Evolutionary conservation across 2,329 filamentous ascomycete species (phyloP).

Genomic region (Colletotrichum euphorbiae): DNA sequence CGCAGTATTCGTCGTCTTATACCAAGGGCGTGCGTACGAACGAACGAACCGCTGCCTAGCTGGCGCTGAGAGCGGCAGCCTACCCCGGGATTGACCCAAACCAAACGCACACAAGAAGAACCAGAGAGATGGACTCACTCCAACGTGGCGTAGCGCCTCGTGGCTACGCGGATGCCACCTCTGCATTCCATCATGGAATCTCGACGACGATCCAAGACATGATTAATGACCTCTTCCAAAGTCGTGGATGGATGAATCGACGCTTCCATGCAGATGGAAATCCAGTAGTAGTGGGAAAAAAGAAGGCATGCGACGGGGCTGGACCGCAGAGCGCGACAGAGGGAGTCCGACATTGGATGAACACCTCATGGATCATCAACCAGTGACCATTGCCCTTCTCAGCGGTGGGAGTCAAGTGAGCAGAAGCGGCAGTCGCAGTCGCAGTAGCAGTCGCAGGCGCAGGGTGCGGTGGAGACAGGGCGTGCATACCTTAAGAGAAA

Average conservation of each 20-base stretch:
- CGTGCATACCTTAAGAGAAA: conserved; percentile 15
- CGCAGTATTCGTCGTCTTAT: not conserved
- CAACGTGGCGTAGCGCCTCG: not conserved
- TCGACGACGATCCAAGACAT: conserved; percentile 24
- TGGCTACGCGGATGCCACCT: conserved; percentile 18
- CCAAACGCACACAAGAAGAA: conserved; percentile 5
- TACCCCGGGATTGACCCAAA: conserved; percentile 13
- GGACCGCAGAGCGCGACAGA: conserved; percentile 11
- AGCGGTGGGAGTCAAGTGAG: not conserved
- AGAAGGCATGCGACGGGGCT: conserved; percentile 14
- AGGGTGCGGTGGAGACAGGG: conserved; percentile 18
- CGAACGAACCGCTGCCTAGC: conserved; percentile 7
- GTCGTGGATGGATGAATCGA: not conserved
- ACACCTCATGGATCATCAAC: conserved; percentile 32
- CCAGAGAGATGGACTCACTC: conserved; percentile 13
- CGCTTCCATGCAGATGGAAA: conserved; percentile 28
- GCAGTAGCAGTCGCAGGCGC: not conserved
- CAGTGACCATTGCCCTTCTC: not conserved
- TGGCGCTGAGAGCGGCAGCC: conserved; percentile 11
- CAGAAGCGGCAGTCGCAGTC: not conserved
- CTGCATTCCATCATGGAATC: conserved; percentile 6
- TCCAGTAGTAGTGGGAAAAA: conserved; percentile 4
- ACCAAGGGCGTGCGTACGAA: conserved; percentile 16
- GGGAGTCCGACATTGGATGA: conserved; percentile 27
- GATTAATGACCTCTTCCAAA: conserved; percentile 11